Conservation (phyloP, 164 flowering plant genomes). For the Berberis thunbergii region DNA sequence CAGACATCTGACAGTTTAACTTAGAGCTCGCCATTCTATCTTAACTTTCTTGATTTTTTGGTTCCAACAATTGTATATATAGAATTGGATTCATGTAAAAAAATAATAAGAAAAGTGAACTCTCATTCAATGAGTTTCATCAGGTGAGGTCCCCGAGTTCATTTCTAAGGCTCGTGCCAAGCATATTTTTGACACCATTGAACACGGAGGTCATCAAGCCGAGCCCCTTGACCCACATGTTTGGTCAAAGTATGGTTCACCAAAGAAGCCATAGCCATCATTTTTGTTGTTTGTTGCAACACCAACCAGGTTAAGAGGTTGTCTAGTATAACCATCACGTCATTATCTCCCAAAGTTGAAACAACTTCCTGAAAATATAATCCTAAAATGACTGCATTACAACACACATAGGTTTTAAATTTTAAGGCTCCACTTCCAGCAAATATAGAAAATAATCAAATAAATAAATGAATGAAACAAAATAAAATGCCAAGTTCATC, state of each 20-base stretch:
- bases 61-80: no score
- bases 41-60: no score
- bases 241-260: conserved; percentile 64
- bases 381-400: background rate
- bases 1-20: no score
- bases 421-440: no score
- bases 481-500: no score
- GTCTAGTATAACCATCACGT: conserved; percentile 77
- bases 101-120: no score
- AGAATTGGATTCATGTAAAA: no score
- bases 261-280: conserved; percentile 86
- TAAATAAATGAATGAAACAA: no score
- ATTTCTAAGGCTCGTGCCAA: conserved; percentile 88
- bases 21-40: no score
- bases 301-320: conserved; percentile 87
- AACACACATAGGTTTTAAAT: background rate
- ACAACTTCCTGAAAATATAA: conserved; percentile 48
- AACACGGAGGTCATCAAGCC: conserved; percentile 56
- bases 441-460: no score
- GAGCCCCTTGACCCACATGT: conserved; percentile 58
- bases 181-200: conserved; percentile 37
- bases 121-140: conserved; percentile 5
- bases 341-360: conserved; percentile 39
- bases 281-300: conserved; percentile 38
- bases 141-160: conserved; percentile 75